These are phyloP conservation scores for Tolypocladium amazonense DNA, from an alignment of 2,329 filamentous ascomycete species.

Conservation along the genomic window DNA sequence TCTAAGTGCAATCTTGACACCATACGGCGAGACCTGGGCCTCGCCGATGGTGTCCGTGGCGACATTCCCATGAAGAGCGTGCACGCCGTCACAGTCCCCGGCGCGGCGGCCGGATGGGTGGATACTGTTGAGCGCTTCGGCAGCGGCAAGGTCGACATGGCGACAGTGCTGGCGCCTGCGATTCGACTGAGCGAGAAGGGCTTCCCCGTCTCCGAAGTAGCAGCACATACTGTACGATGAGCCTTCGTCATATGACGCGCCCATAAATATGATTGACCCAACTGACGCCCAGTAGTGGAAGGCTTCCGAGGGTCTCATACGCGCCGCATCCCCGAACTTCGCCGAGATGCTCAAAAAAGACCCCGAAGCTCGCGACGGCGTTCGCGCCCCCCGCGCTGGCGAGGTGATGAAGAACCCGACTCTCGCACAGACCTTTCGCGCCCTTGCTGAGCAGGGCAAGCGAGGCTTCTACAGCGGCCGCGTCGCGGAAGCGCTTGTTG, in stretches of 20 bases:
- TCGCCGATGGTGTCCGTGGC: constrained; percentile 43
- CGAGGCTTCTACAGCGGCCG: constrained; percentile 82
- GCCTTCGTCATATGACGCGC: accelerated
- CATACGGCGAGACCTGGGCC: constrained; percentile 57
- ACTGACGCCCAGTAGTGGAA: constrained; percentile 53
- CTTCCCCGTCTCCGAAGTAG: constrained; percentile 77
- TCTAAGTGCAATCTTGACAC: constrained; percentile 56
- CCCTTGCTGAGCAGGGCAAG: constrained; percentile 71
- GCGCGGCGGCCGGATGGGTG: constrained; percentile 86
- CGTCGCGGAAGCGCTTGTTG: constrained; percentile 71
- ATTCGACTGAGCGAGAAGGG: constrained; percentile 80
- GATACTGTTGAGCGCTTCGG: constrained; percentile 84
- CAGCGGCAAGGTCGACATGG: constrained; percentile 69
- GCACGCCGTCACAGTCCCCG: constrained; percentile 78
- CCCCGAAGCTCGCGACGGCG: constrained; percentile 53
- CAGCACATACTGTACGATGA: constrained; percentile 52
- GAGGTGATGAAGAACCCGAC: constrained; percentile 84
- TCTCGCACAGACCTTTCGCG: constrained; percentile 70
- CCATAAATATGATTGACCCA: neutral
- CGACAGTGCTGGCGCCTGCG: constrained; percentile 70
- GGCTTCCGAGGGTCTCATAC: constrained; percentile 49
- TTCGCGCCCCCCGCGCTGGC: constrained; percentile 64
- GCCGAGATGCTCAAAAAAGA: constrained; percentile 81
- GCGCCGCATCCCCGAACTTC: constrained; percentile 72
- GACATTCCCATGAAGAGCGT: constrained; percentile 66